phyloP scores from a whole-genome alignment of 148 eudicot genomes.

The Pouteria glomerata region DNA sequence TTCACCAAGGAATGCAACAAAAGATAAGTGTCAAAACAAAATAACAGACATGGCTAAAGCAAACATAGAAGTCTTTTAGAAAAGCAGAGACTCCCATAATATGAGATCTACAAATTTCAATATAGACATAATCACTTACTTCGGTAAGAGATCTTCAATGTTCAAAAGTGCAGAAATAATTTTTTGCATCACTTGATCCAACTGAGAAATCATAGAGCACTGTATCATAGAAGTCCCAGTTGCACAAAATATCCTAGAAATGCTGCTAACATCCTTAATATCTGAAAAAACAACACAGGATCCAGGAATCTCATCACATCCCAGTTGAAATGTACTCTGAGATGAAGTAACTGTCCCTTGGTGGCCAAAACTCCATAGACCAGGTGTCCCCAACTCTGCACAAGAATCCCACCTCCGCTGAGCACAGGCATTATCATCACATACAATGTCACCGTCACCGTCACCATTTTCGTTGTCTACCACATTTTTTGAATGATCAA shows the following conservation, averaged over 20 bases:
- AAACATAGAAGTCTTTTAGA: neutral
- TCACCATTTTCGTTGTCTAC: neutral
- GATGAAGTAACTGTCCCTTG: slow-evolving; percentile 1
- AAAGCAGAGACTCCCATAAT: neutral
- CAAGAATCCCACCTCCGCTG: slow-evolving; percentile 12
- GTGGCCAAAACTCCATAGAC: slow-evolving; percentile 16
- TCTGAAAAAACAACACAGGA: slow-evolving; percentile 49
- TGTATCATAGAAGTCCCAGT: slow-evolving; percentile 31
- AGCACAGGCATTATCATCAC: slow-evolving; percentile 4
- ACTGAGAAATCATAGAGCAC: slow-evolving; percentile 26
- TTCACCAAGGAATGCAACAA: neutral
- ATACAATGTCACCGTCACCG: neutral
- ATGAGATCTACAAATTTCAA: neutral
- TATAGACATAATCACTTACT: slow-evolving; percentile 34
- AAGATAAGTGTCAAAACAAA: neutral
- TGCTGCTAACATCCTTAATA: slow-evolving; percentile 37
- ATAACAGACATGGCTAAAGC: neutral
- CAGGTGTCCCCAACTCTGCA: slow-evolving; percentile 16
- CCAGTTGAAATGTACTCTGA: slow-evolving; percentile 10
- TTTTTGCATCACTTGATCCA: slow-evolving; percentile 31
- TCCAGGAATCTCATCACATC: slow-evolving; percentile 12
- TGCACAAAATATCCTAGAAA: slow-evolving; percentile 46
- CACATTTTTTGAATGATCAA: slow-evolving; percentile 1
- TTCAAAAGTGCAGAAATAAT: slow-evolving; percentile 34
- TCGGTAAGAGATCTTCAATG: slow-evolving; percentile 45